These are phyloP conservation scores for Wickerhamomyces pijperi DNA, from an alignment of 805 yeast species.

Conservation along the genomic window DNA sequence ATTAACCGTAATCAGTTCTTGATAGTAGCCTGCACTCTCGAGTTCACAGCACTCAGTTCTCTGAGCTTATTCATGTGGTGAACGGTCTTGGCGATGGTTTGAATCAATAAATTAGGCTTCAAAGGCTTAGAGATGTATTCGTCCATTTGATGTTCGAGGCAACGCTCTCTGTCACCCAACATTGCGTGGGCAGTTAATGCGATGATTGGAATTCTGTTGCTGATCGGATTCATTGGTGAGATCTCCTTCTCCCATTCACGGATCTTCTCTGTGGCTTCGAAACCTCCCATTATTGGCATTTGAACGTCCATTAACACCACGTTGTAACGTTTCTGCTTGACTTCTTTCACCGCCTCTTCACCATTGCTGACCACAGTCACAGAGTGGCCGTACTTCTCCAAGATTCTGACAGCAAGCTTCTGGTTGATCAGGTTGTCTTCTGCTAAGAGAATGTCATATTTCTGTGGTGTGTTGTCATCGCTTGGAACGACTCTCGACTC, in stretches of 20 bases:
- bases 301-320: constrained; percentile 89
- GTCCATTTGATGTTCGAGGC: constrained; percentile 85
- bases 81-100: constrained; percentile 76
- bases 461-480: constrained; percentile 66
- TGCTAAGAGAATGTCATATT: constrained; percentile 67
- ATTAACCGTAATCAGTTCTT: background rate
- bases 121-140: constrained; percentile 83
- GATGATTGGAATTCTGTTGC: constrained; percentile 75
- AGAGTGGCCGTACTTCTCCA: constrained; percentile 77
- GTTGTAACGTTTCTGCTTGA: constrained; percentile 56
- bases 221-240: constrained; percentile 56
- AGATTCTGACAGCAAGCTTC: constrained; percentile 73
- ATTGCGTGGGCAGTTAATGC: constrained; percentile 91
- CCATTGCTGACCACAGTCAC: constrained; percentile 86
- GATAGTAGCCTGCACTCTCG: constrained; percentile 8
- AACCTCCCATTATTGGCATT: constrained; percentile 94
- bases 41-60: constrained; percentile 23
- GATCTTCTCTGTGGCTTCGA: constrained; percentile 80
- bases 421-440: constrained; percentile 85
- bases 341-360: constrained; percentile 68
- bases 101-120: constrained; percentile 72
- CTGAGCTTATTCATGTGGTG: constrained; percentile 56
- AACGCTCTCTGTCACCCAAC: constrained; percentile 85
- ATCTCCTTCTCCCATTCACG: constrained; percentile 81
- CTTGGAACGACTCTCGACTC: constrained; percentile 75